phyloP scores from a whole-genome alignment of 1,284 basidiomycete species.

The Phlebopus sp. region DNA sequence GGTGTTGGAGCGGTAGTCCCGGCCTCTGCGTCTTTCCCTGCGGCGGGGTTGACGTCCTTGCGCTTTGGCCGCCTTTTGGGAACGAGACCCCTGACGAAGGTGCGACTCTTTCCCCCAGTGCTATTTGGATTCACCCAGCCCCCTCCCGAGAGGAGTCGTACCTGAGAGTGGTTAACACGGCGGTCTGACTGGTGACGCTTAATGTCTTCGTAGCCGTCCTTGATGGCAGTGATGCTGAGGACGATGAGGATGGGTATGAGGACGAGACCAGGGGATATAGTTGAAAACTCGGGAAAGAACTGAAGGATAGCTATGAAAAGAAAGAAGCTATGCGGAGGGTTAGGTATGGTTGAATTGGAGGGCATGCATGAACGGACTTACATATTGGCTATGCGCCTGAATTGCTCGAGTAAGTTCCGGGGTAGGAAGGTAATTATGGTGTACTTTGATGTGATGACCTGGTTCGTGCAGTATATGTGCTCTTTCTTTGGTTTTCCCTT shows the following conservation, averaged over 20 bases:
- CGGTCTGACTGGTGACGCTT: slow-evolving; percentile 96
- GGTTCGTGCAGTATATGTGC: slow-evolving; percentile 72
- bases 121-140: slow-evolving; percentile 73
- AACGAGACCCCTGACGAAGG: slow-evolving; percentile 72
- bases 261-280: slow-evolving; percentile 90
- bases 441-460: slow-evolving; percentile 94
- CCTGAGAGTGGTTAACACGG: slow-evolving; percentile 75
- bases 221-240: slow-evolving; percentile 82
- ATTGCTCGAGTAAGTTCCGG: slow-evolving; percentile 87
- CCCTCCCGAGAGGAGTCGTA: slow-evolving; percentile 67
- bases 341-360: slow-evolving; percentile 2
- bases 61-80: slow-evolving; percentile 35
- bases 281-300: slow-evolving; percentile 93
- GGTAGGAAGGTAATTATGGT: slow-evolving; percentile 87
- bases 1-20: slow-evolving; percentile 1
- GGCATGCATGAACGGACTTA: slow-evolving; percentile 35
- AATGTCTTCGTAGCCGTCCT: slow-evolving; percentile 97
- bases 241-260: slow-evolving; percentile 90
- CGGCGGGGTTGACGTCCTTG: slow-evolving; percentile 30
- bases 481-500: slow-evolving; percentile 64
- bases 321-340: slow-evolving; percentile 63
- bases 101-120: slow-evolving; percentile 69
- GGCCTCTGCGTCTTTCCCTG: slow-evolving; percentile 34
- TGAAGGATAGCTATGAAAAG: slow-evolving; percentile 86
- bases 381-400: slow-evolving; percentile 85